phyloP scores from a whole-genome alignment of 257 asterid species.

The Plantago elongata region DNA sequence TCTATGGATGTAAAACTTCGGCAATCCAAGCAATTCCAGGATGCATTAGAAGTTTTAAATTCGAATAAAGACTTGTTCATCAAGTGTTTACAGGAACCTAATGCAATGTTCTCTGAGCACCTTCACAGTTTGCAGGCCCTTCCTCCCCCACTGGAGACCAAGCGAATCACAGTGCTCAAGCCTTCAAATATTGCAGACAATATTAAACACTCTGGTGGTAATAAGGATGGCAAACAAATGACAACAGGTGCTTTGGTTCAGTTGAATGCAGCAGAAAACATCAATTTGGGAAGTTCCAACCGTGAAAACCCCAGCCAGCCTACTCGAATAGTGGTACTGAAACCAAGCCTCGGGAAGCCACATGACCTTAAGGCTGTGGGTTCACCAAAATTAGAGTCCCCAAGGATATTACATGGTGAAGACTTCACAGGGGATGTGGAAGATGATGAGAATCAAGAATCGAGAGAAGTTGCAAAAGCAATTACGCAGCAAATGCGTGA shows the following conservation, averaged over 20 bases:
- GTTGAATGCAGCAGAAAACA: constrained; percentile 32
- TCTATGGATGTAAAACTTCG: constrained; percentile 79
- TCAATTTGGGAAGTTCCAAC: constrained; percentile 29
- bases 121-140: constrained; percentile 45
- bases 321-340: constrained; percentile 91
- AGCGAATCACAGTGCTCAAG: constrained; percentile 82
- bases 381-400: constrained; percentile 51
- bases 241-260: constrained; percentile 32
- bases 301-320: constrained; percentile 59
- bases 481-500: constrained; percentile 69
- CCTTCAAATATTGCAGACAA: constrained; percentile 68
- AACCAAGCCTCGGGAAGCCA: constrained; percentile 66
- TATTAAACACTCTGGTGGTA: constrained; percentile 36
- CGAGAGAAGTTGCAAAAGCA: constrained; percentile 74
- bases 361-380: constrained; percentile 39
- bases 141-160: constrained; percentile 68
- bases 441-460: constrained; percentile 57
- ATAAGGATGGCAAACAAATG: constrained; percentile 38
- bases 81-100: constrained; percentile 87
- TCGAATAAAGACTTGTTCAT: constrained; percentile 87
- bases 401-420: constrained; percentile 35
- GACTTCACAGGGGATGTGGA: constrained; percentile 47
- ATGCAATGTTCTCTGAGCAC: constrained; percentile 60
- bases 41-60: constrained; percentile 78
- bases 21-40: constrained; percentile 79